Conservation (phyloP, 345 rosid genomes). For the Gossypium mustelinum region DNA sequence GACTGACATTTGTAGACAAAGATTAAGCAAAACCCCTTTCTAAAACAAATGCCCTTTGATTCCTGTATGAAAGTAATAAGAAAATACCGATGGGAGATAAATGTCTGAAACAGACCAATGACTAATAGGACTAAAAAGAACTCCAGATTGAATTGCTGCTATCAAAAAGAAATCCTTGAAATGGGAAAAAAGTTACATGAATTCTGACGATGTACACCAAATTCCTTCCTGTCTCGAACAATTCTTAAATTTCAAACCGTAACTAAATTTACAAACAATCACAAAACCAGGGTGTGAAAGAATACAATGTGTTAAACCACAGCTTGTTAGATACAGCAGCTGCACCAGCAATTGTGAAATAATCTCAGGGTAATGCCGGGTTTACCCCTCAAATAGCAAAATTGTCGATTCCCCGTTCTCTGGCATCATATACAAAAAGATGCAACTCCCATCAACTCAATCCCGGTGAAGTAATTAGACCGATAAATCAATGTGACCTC, state of each 20-base stretch:
- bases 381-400: conserved; percentile 15
- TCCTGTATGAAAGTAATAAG: background rate
- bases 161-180: background rate
- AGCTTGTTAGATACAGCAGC: conserved; percentile 53
- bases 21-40: background rate
- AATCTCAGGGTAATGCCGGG: conserved; percentile 30
- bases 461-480: conserved; percentile 26
- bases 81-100: background rate
- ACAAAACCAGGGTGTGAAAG: conserved; percentile 29
- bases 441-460: conserved; percentile 26
- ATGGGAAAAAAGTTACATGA: conserved; percentile 1
- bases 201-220: conserved; percentile 25
- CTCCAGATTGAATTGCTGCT: background rate
- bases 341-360: conserved; percentile 42
- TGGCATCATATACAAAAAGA: conserved; percentile 35
- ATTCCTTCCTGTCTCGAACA: conserved; percentile 4
- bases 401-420: conserved; percentile 16
- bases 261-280: conserved; percentile 30
- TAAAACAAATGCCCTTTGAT: background rate
- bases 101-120: background rate
- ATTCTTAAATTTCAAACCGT: conserved; percentile 22
- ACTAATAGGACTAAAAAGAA: background rate
- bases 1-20: background rate
- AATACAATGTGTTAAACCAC: conserved; percentile 29
- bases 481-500: conserved; percentile 23